These are phyloP conservation scores for Coemansia sp. DNA, from an alignment of 192 early-diverging fungal genomes.

Conservation along the genomic window DNA sequence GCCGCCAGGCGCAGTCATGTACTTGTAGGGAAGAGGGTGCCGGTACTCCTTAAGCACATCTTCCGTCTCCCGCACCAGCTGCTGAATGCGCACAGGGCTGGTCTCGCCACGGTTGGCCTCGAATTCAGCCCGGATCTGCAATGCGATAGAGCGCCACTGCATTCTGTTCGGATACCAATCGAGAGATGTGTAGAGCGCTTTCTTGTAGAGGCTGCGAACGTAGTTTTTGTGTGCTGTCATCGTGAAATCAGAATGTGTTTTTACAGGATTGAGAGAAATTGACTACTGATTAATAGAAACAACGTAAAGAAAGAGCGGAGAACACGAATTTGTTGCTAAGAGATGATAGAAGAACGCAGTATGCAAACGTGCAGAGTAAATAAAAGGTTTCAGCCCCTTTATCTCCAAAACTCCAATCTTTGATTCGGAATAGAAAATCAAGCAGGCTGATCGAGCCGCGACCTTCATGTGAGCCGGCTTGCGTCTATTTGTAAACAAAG, in stretches of 20 bases:
- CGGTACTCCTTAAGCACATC: conserved; percentile 66
- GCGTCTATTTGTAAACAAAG: no score
- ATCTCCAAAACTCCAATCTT: not conserved
- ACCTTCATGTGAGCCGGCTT: not conserved
- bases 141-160: conserved; percentile 75
- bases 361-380: not conserved
- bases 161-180: conserved; percentile 89
- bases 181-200: conserved; percentile 73
- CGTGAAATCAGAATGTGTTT: not conserved
- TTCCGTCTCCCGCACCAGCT: conserved; percentile 70
- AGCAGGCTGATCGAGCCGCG: conserved; percentile 1
- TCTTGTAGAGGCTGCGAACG: conserved; percentile 82
- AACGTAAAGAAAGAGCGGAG: not conserved
- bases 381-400: no score
- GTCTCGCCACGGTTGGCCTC: conserved; percentile 74
- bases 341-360: not conserved
- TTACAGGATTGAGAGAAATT: not conserved
- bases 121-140: conserved; percentile 83
- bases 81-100: conserved; percentile 72
- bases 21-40: conserved; percentile 85
- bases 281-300: not conserved
- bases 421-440: not conserved
- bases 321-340: not conserved
- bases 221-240: conserved; percentile 67
- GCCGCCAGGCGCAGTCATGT: conserved; percentile 52